Percentiles rank a stretch among this genome's conserved stretches.
phyloP scores from a whole-genome alignment of 1,139 yeast genomes.

The Casaregolazyma lundiana region DNA sequence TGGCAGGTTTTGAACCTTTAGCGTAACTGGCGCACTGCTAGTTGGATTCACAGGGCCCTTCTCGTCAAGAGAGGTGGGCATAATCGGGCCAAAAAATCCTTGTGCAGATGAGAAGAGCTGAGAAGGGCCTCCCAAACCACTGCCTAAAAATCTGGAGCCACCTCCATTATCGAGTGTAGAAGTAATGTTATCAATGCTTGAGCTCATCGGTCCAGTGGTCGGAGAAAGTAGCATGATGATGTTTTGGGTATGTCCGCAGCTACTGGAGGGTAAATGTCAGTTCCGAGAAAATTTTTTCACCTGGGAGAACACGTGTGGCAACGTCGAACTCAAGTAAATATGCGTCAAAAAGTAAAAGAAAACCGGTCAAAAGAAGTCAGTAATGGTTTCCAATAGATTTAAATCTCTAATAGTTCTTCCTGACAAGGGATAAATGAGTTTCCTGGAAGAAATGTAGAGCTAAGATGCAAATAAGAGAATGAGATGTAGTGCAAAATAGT shows the following conservation, averaged over 20 bases:
- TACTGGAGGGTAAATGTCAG: constrained; percentile 8
- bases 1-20: constrained; percentile 49
- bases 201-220: constrained; percentile 11
- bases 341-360: neutral
- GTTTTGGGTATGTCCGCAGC: constrained; percentile 9
- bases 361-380: neutral
- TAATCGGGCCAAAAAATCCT: constrained; percentile 10
- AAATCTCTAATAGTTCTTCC: neutral
- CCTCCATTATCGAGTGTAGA: constrained; percentile 12
- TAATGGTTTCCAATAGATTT: no score
- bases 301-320: constrained; percentile 1
- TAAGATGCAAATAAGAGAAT: neutral
- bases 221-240: constrained; percentile 11
- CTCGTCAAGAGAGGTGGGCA: constrained; percentile 8
- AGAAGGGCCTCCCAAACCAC: constrained; percentile 5
- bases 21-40: constrained; percentile 5
- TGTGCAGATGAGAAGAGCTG: constrained; percentile 9
- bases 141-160: constrained; percentile 7
- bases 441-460: neutral
- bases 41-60: constrained; percentile 5
- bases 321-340: neutral
- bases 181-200: constrained; percentile 11
- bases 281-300: constrained; percentile 5
- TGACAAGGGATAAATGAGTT: neutral
- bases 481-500: neutral